Evolutionary conservation across 108 stramenopile species (phyloP).

Genomic region (Pinguiococcus pyrenoidosus): DNA sequence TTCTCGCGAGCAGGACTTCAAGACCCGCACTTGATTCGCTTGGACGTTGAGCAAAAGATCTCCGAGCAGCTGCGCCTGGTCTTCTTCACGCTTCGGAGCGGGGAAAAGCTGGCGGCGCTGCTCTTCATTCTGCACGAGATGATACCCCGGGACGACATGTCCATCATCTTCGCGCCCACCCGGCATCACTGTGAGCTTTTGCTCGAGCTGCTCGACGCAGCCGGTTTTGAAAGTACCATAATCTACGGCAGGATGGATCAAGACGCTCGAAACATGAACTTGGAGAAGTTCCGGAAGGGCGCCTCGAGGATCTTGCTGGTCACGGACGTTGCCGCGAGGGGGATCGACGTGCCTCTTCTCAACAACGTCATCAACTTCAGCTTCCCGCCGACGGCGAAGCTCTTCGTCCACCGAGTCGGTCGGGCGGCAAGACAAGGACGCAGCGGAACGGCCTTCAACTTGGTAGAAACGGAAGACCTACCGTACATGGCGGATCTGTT

Average conservation of each 20-base stretch:
- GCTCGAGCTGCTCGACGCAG: slow-evolving; percentile 45
- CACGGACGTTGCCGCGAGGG: slow-evolving; percentile 94
- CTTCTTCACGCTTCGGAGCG: slow-evolving; percentile 70
- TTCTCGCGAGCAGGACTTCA: slow-evolving; percentile 88
- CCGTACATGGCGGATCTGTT: slow-evolving; percentile 94
- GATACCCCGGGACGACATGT: slow-evolving; percentile 33
- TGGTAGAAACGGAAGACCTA: slow-evolving; percentile 91
- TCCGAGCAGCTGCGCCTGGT: slow-evolving; percentile 71
- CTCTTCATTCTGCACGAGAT: slow-evolving; percentile 77
- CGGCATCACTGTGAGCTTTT: slow-evolving; percentile 91
- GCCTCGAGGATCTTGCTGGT: slow-evolving; percentile 62
- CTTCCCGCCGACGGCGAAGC: slow-evolving; percentile 78
- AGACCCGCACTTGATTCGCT: slow-evolving; percentile 82
- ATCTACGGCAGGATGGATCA: slow-evolving; percentile 95
- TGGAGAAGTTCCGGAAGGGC: slow-evolving; percentile 72
- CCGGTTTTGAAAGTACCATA: slow-evolving; percentile 50
- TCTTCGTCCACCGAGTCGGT: slow-evolving; percentile 89
- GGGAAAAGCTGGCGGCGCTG: slow-evolving; percentile 83
- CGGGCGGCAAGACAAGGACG: slow-evolving; percentile 83
- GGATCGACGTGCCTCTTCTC: slow-evolving; percentile 92
- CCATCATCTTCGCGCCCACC: slow-evolving; percentile 78
- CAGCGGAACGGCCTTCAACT: slow-evolving; percentile 68
- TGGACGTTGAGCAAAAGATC: slow-evolving; percentile 84
- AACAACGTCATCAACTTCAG: slow-evolving; percentile 95
- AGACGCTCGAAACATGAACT: slow-evolving; percentile 63